Conservation (phyloP, 805 yeast genomes). For the Ogataea kodamae region DNA sequence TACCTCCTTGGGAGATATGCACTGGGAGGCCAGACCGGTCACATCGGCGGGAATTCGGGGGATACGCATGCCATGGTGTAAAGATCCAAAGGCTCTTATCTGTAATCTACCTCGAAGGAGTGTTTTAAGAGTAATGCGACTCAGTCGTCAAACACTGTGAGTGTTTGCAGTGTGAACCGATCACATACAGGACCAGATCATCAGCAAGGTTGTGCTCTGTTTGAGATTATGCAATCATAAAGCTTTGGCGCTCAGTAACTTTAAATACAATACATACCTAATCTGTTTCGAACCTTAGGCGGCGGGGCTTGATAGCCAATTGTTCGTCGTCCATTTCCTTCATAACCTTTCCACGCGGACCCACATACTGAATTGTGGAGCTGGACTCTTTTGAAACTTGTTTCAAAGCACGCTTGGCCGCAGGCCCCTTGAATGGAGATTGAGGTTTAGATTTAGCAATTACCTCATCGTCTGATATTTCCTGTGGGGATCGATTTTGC, state of each 20-base stretch:
- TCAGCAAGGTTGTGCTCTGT: neutral
- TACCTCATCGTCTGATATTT: slow-evolving; percentile 15
- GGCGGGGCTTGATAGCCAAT: slow-evolving; percentile 37
- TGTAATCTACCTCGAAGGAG: too few species aligned
- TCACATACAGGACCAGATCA: neutral
- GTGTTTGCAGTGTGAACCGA: slow-evolving; percentile 6
- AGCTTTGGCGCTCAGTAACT: slow-evolving; percentile 3
- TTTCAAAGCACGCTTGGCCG: neutral
- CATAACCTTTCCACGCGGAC: slow-evolving; percentile 34
- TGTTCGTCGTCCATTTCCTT: slow-evolving; percentile 34
- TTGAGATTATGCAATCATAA: slow-evolving; percentile 1
- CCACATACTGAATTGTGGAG: slow-evolving; percentile 22
- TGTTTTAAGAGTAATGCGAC: too few species aligned
- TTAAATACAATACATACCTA: slow-evolving; percentile 9
- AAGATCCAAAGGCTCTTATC: too few species aligned
- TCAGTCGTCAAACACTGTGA: slow-evolving; percentile 1
- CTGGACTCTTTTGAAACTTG: neutral
- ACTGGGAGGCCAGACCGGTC: too few species aligned
- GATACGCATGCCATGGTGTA: too few species aligned
- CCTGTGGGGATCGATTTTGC: slow-evolving; percentile 1
- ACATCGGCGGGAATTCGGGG: too few species aligned
- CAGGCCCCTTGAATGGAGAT: slow-evolving; percentile 24
- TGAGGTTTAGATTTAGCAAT: slow-evolving; percentile 22
- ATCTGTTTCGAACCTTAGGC: slow-evolving; percentile 32
- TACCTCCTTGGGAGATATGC: too few species aligned